These are phyloP conservation scores for Ascochyta lentis DNA, from an alignment of 2,329 filamentous ascomycete species.

Conservation along the genomic window DNA sequence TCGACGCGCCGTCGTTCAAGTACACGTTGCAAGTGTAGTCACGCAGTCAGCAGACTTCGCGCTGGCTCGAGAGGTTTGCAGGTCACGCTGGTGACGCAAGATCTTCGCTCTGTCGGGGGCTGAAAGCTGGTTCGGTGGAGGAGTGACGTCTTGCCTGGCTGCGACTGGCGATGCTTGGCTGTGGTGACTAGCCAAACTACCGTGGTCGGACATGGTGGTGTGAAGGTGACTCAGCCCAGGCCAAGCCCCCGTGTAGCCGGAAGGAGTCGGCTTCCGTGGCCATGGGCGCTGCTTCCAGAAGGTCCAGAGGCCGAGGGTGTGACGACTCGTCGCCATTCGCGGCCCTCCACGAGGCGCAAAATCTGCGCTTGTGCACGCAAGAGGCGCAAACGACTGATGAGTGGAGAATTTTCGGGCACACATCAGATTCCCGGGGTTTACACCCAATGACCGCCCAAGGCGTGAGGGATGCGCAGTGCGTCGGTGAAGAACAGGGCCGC, in stretches of 20 bases:
- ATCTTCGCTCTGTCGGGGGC: conserved; percentile 20
- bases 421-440: neutral
- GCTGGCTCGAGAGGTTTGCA: conserved; percentile 19
- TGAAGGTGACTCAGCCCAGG: conserved; percentile 35
- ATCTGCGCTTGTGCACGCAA: conserved; percentile 18
- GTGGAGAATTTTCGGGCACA: conserved; percentile 15
- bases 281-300: conserved; percentile 12
- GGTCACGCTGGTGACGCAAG: conserved; percentile 30
- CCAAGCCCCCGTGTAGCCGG: conserved; percentile 12
- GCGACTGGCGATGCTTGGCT: conserved; percentile 23
- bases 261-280: conserved; percentile 12
- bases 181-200: conserved; percentile 11
- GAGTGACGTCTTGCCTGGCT: conserved; percentile 29
- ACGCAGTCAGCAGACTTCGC: conserved; percentile 41
- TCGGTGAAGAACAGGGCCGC: conserved; percentile 17
- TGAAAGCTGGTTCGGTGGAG: conserved; percentile 14
- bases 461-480: conserved; percentile 13
- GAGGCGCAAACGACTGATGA: conserved; percentile 14
- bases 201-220: conserved; percentile 16
- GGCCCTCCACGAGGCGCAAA: conserved; percentile 15
- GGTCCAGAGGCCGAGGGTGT: conserved; percentile 7
- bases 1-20: conserved; percentile 2
- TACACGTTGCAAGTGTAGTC: conserved; percentile 21
- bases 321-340: conserved; percentile 14
- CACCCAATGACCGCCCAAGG: conserved; percentile 7